Conservation (phyloP, 2,329 filamentous ascomycete species). For the Coniochaeta ligniaria region DNA sequence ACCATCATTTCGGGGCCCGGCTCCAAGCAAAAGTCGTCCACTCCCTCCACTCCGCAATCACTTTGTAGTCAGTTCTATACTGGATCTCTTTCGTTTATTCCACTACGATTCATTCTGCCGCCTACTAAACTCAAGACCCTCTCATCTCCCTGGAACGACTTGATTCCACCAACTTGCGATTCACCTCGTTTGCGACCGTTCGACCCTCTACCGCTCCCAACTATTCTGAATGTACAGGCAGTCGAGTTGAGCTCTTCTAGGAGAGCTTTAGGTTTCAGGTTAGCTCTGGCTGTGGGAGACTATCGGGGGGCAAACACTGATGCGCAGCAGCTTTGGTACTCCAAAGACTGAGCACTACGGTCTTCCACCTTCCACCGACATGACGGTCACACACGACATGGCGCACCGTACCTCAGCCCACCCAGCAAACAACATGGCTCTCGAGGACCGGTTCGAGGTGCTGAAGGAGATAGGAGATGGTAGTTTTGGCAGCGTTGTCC, state of each 20-base stretch:
- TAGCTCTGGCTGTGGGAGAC: neutral
- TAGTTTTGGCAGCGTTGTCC: conserved; percentile 91
- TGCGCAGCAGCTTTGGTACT: neutral
- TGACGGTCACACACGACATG: conserved; percentile 69
- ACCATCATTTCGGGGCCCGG: neutral
- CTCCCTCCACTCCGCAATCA: conserved; percentile 1
- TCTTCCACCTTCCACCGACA: conserved; percentile 27
- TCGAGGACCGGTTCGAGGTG: conserved; percentile 94
- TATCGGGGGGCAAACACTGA: neutral
- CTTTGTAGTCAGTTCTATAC: neutral
- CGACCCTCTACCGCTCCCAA: neutral
- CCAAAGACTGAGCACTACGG: neutral
- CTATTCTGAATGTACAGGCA: neutral
- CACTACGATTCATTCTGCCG: neutral
- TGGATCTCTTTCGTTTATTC: neutral
- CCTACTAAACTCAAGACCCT: neutral
- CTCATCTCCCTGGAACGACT: neutral
- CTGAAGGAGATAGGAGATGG: conserved; percentile 98
- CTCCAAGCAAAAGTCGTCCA: neutral
- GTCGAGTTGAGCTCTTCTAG: neutral
- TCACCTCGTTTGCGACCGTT: neutral
- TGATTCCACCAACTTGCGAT: neutral
- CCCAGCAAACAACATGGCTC: conserved; percentile 42
- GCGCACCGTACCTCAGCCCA: conserved; percentile 60
- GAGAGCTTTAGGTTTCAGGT: neutral